A percentile compares a stretch with the other conserved stretches of the same genome.
These are phyloP conservation scores for Fusarium anguioides DNA, from an alignment of 2,329 filamentous ascomycete species.

Conservation along the genomic window DNA sequence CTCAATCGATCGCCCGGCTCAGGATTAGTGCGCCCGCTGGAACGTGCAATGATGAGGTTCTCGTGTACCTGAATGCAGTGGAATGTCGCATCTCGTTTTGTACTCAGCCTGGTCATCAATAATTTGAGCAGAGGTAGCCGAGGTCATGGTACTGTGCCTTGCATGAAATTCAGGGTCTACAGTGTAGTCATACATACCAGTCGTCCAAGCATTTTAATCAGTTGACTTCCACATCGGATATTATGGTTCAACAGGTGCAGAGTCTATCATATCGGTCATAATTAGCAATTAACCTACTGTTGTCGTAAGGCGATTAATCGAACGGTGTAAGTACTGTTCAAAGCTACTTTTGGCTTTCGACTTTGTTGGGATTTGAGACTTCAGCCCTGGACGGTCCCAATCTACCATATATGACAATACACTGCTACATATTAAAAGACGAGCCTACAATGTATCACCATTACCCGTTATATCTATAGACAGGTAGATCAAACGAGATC, in stretches of 20 bases:
- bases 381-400: no score
- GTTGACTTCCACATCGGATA: no score
- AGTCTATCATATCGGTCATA: no score
- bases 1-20: conserved; percentile 10
- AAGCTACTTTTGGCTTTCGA: not conserved
- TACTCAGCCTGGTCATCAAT: not conserved
- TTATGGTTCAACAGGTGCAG: not conserved
- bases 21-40: conserved; percentile 19
- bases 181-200: not conserved
- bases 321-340: no score
- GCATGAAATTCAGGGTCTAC: not conserved
- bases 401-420: no score
- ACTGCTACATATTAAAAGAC: no score
- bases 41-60: conserved; percentile 15
- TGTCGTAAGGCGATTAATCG: no score
- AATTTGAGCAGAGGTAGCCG: not conserved
- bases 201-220: no score
- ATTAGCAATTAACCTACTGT: no score
- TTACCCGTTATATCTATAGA: no score
- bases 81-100: conserved; percentile 12
- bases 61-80: conserved; percentile 6
- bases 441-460: no score
- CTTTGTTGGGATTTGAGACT: not conserved
- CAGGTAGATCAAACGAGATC: no score
- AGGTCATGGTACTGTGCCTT: not conserved